Conservation (phyloP, 1,284 basidiomycete genomes). For the Sparassis latifolia region DNA sequence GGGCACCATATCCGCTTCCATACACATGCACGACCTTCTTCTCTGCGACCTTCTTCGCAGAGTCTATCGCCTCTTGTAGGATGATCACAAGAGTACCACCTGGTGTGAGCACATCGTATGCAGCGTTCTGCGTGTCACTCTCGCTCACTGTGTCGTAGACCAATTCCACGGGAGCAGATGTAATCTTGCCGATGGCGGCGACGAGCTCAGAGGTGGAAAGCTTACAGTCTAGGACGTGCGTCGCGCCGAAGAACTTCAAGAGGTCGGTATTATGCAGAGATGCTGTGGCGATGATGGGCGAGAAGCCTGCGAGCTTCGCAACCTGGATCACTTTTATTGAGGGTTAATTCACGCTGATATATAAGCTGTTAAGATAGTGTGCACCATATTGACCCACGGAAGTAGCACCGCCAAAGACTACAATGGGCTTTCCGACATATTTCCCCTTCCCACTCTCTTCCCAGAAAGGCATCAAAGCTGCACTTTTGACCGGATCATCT, state of each 20-base stretch:
- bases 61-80: constrained; percentile 2
- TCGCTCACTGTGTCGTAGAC: constrained; percentile 24
- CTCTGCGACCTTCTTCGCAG: constrained; percentile 1
- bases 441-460: constrained; percentile 20
- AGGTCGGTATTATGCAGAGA: constrained; percentile 26
- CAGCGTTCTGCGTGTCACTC: constrained; percentile 14
- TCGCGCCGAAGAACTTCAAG: constrained; percentile 30
- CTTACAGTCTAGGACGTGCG: constrained; percentile 26
- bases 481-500: constrained; percentile 3
- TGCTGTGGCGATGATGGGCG: constrained; percentile 29
- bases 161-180: constrained; percentile 12
- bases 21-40: constrained; percentile 10
- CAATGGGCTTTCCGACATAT: constrained; percentile 22
- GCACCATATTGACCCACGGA: constrained; percentile 28
- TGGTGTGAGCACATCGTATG: constrained; percentile 13
- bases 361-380: background rate
- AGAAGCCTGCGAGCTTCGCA: constrained; percentile 28
- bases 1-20: constrained; percentile 6
- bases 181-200: constrained; percentile 13
- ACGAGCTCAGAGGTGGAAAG: constrained; percentile 1
- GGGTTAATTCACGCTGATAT: background rate
- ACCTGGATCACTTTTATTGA: constrained; percentile 24
- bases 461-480: constrained; percentile 17
- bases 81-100: constrained; percentile 15
- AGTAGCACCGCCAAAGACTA: constrained; percentile 30